phyloP scores from a whole-genome alignment of 352 stramenopile genomes.

The Phytopythium delawarense region DNA sequence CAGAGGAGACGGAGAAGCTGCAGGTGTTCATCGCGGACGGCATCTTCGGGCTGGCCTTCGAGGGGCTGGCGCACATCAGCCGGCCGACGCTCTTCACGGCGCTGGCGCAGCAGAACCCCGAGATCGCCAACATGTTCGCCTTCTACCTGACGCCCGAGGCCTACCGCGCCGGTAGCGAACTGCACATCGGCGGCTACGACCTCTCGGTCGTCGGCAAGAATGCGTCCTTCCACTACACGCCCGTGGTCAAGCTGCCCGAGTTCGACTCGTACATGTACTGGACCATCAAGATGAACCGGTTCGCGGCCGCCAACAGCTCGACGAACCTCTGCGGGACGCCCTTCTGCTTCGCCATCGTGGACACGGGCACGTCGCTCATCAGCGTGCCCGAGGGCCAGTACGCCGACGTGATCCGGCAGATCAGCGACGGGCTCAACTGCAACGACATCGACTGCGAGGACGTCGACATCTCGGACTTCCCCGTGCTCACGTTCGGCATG shows the following conservation, averaged over 20 bases:
- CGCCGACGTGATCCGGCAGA: constrained; percentile 45
- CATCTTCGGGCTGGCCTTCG: constrained; percentile 84
- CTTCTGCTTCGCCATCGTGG: constrained; percentile 87
- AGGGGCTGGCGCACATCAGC: constrained; percentile 84
- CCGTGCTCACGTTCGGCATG: constrained; percentile 74
- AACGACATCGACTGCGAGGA: constrained; percentile 60
- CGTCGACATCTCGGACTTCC: constrained; percentile 51
- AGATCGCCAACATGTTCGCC: constrained; percentile 84
- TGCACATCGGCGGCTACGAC: constrained; percentile 85
- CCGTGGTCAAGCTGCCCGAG: constrained; percentile 76
- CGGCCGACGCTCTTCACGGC: constrained; percentile 77
- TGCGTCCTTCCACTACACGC: constrained; percentile 86
- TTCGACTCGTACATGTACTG: constrained; percentile 85
- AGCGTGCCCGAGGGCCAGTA: constrained; percentile 74
- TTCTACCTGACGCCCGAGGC: constrained; percentile 85
- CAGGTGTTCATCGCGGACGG: constrained; percentile 85
- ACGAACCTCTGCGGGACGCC: constrained; percentile 57
- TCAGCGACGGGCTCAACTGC: constrained; percentile 65
- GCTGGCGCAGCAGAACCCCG: constrained; percentile 57
- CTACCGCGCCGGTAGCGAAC: constrained; percentile 59
- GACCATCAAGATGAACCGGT: constrained; percentile 76
- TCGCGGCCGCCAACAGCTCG: constrained; percentile 20
- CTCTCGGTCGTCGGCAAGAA: constrained; percentile 74
- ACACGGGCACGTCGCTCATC: constrained; percentile 87
- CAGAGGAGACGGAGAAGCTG: constrained; percentile 61